Evolutionary conservation across 306 rosid genomes (phyloP), one percentile per base, ranked within the genome.

Genomic region (Hippophae gyantsensis): DNA sequence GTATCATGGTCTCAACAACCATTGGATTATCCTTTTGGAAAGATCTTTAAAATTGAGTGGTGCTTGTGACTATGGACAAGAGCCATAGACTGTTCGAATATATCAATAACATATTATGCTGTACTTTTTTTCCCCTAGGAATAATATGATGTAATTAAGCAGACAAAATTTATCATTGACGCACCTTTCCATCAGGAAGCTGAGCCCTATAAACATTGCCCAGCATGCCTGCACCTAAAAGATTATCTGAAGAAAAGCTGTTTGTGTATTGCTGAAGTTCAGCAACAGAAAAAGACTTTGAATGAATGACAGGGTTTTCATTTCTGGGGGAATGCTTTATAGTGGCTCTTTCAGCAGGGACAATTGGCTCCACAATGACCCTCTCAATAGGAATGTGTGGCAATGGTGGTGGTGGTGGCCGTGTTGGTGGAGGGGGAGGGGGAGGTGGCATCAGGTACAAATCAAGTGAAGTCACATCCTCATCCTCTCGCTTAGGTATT

Each of bases 231-330:
- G 55, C 72, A 78, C 97, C 99, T 54, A 93, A 61, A 64, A 82
- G 80, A 75, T 88, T 93, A 54, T 93, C 99, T 63, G 63, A 86
- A 50, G 99, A 88, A 69, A 93, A 93, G 82, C 97, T 93, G 78
- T 93, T 82, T 68, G 99, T 93, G 61, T 77, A 81, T 69, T 93
- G 97, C 72, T 93, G 99, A 72, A 93, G 99, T 66, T 83, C 80
- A 14, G 99, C 99, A 72, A 93, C 77, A 44, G 85, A 67, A 72
- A 80, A 93, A 72, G 68, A 78, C 75, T 84, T 88, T 1, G 94
- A 89, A 69, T 73, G 69, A 63, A 81, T 79, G 38, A 77, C 61
- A 59, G 62, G 74, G 52, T 55, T 48, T 55, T 64, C 63, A 65
- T 50, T 68, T 74, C 41, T 85, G 48, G 61, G 38, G 56, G 83